Conservation (phyloP, 768 basidiomycete genomes). For the Pilatotrama ljubarskyi region DNA sequence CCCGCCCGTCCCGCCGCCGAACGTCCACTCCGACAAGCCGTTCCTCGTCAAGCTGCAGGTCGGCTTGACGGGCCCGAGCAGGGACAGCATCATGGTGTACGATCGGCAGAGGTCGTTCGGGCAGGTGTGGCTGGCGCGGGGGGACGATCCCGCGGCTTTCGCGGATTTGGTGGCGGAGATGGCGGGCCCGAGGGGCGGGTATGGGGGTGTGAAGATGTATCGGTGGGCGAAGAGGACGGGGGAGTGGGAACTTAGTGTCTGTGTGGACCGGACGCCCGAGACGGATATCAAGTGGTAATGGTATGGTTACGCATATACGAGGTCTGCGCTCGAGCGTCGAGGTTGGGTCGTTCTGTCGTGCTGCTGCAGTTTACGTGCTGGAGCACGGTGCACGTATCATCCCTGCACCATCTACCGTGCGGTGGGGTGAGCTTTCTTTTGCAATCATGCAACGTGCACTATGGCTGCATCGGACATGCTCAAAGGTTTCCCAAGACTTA, state of each 20-base stretch:
- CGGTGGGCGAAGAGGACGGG: conserved; percentile 30
- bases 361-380: no score
- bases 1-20: conserved; percentile 25
- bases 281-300: conserved; percentile 21
- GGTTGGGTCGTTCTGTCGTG: no score
- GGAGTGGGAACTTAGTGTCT: conserved; percentile 26
- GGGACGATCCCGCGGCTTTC: conserved; percentile 20
- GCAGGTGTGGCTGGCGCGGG: conserved; percentile 32
- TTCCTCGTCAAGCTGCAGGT: conserved; percentile 44
- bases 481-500: no score
- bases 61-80: not conserved
- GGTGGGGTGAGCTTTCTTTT: no score
- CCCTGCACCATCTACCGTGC: no score
- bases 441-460: no score
- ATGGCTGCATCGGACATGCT: no score
- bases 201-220: conserved; percentile 30
- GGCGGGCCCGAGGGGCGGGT: conserved; percentile 20
- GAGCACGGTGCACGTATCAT: no score
- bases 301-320: no score
- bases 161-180: conserved; percentile 22
- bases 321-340: no score
- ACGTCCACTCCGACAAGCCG: conserved; percentile 33
- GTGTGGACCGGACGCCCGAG: conserved; percentile 25
- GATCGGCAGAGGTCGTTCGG: conserved; percentile 42
- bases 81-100: conserved; percentile 35